These are phyloP conservation scores for Taxillus chinensis DNA, from an alignment of 164 flowering plant species.

Conservation along the genomic window DNA sequence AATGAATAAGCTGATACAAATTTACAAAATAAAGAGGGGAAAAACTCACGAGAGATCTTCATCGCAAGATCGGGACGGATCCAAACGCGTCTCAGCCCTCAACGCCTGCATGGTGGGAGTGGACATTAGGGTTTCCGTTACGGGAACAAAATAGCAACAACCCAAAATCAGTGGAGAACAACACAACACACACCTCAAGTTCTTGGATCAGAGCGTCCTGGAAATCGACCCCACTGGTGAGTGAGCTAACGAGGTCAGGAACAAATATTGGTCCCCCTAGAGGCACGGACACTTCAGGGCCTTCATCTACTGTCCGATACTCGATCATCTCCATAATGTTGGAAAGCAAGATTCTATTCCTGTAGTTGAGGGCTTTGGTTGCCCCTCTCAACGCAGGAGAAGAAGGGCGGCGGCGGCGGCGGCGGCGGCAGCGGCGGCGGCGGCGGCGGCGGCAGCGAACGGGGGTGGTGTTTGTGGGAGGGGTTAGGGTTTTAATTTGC, in stretches of 20 bases:
- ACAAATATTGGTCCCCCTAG: conserved; percentile 66
- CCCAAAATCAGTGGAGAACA: not conserved
- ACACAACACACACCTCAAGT: conserved; percentile 34
- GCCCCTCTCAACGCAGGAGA: too few relatives aligned
- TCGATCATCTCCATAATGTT: not conserved
- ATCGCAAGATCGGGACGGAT: conserved; percentile 12
- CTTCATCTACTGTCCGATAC: not conserved
- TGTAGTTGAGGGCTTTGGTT: too few relatives aligned
- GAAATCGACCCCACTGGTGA: conserved; percentile 35
- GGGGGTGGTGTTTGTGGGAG: too few relatives aligned
- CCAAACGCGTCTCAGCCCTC: conserved; percentile 25
- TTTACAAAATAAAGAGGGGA: not conserved
- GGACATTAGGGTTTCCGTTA: not conserved
- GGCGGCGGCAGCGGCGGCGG: too few relatives aligned
- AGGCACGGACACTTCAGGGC: conserved; percentile 24
- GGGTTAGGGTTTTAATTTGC: too few relatives aligned
- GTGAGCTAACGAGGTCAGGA: conserved; percentile 40
- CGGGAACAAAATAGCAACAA: not conserved
- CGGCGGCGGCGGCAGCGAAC: too few relatives aligned
- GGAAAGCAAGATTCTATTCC: too few relatives aligned
- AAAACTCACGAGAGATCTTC: conserved; percentile 44
- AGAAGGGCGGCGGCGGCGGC: too few relatives aligned
- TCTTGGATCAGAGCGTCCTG: conserved; percentile 23
- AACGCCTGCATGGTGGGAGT: conserved; percentile 26
- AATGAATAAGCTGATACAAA: too few relatives aligned